Base-by-base conservation (phyloP, 2,329 filamentous ascomycete genomes). In the Hypoxylon sp. region DNA sequence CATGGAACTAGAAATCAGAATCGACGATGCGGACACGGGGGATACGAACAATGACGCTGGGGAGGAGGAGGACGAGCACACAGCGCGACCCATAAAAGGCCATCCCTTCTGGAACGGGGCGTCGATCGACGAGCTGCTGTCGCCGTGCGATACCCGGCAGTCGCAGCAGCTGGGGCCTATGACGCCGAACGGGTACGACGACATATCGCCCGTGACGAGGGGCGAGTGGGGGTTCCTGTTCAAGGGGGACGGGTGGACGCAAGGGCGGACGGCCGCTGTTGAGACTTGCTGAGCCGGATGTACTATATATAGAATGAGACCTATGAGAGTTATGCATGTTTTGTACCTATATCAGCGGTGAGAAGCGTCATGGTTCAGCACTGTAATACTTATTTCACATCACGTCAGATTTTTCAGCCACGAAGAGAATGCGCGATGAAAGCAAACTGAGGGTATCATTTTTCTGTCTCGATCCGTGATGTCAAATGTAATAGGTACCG, bases 181-280 rank as follows among this genome's bases (percentile, higher is more conserved):
- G 69, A 86, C 83, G 48, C 83, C 82, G 1, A 83, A 84, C 56
- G 77, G 72, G 5, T 82, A 80, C 56, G 82, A 83, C 13, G 83
- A 87, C 62, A 81, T 86, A 46, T 84, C 81, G 38, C 83, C 83
- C 4, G 77, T 81, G 16, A 86, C 83, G 6, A 74, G 79, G 29
- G 80, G 80, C 4, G 83, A 86, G 67, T 87, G 83, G 83, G 80
- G 81, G 0, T 82, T 82, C 62, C 66, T 87, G 59, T 81, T 84
- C 71, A 72, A 75, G 29, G 77, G 78, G 2, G 73, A 75, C 19
- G 71, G 69, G 17, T 75, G 75, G 55, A 71, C 69, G 32, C 69
- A 67, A 25, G 73, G 69, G 11, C 74, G 73, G 60, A 81, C 70
- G 29, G 81, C 72, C 2, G 73, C 73, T 3, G 77, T 85, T 11